These are phyloP conservation scores for Metschnikowia shivogae DNA, from an alignment of 805 yeast species.

Conservation along the genomic window DNA sequence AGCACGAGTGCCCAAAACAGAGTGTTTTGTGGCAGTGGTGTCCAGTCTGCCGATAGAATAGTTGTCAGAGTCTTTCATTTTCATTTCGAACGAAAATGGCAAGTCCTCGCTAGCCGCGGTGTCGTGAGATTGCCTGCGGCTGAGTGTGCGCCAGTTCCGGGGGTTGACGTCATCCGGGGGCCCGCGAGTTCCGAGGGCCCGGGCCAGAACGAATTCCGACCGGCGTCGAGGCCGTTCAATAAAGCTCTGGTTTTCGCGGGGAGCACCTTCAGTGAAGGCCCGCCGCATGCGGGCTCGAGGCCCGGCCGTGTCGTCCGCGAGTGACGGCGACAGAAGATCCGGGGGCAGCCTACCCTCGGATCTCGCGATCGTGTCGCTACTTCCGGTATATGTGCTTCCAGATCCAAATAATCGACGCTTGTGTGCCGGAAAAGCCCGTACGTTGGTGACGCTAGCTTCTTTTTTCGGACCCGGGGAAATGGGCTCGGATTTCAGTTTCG, in stretches of 20 bases:
- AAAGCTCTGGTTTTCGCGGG: neutral
- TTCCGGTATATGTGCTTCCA: neutral
- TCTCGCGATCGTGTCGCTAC: neutral
- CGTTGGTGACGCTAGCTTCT: neutral
- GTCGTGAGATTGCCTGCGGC: constrained; percentile 1
- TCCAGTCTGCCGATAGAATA: constrained; percentile 22
- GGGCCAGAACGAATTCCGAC: neutral
- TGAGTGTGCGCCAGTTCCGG: neutral
- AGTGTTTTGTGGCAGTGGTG: constrained; percentile 30
- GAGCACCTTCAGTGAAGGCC: constrained; percentile 3
- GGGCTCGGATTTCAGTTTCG: neutral
- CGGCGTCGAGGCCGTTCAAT: neutral
- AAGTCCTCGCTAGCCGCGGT: constrained; percentile 22
- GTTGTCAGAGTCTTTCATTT: constrained; percentile 16
- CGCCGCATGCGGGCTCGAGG: neutral
- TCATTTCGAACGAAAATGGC: constrained; percentile 36
- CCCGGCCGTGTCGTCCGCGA: neutral
- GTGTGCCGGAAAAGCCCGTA: constrained; percentile 1
- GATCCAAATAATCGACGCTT: neutral
- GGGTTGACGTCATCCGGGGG: neutral
- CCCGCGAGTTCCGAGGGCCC: neutral
- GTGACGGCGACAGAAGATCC: neutral
- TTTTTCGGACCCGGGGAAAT: neutral
- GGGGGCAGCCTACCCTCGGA: constrained; percentile 1
- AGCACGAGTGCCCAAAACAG: constrained; percentile 38